These are phyloP conservation scores for Plasmodium relictum DNA, from an alignment of 169 alveolate species.

Conservation along the genomic window DNA sequence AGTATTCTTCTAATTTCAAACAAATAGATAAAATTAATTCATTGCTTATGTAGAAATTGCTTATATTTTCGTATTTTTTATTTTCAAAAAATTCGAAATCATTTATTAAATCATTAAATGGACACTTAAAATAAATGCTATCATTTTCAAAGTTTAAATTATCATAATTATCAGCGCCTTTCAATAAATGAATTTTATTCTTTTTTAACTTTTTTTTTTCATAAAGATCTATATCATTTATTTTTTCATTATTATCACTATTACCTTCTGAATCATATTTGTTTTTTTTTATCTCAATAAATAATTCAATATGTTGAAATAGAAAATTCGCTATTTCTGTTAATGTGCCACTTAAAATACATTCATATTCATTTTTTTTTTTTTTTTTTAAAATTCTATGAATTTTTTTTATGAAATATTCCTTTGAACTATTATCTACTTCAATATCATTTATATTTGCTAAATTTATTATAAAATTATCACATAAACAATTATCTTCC, in stretches of 20 bases:
- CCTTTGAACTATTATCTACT: constrained; percentile 31
- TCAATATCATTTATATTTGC: constrained; percentile 63
- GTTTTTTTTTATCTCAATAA: constrained; percentile 37
- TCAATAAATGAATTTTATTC: constrained; percentile 46
- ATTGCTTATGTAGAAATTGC: constrained; percentile 49
- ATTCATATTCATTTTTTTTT: constrained; percentile 69
- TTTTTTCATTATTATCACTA: not conserved
- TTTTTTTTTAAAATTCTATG: constrained; percentile 28
- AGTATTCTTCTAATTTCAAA: constrained; percentile 51
- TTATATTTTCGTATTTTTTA: constrained; percentile 49
- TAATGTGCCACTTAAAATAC: constrained; percentile 58
- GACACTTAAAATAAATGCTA: constrained; percentile 47
- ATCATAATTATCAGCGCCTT: constrained; percentile 36
- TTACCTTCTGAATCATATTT: not conserved
- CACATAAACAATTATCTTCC: constrained; percentile 48
- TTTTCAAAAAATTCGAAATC: constrained; percentile 42
- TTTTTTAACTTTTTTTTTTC: not conserved
- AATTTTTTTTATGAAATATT: constrained; percentile 46
- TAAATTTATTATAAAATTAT: constrained; percentile 30
- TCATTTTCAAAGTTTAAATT: constrained; percentile 39
- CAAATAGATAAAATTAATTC: constrained; percentile 62
- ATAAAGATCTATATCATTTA: not conserved
- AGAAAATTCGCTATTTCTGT: constrained; percentile 55
- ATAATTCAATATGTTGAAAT: constrained; percentile 41
- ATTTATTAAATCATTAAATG: constrained; percentile 61